A percentile compares a stretch with the other conserved stretches of the same genome.
phyloP scores from a whole-genome alignment of 306 rosid species.

The Chamaecrista fasciculata region DNA sequence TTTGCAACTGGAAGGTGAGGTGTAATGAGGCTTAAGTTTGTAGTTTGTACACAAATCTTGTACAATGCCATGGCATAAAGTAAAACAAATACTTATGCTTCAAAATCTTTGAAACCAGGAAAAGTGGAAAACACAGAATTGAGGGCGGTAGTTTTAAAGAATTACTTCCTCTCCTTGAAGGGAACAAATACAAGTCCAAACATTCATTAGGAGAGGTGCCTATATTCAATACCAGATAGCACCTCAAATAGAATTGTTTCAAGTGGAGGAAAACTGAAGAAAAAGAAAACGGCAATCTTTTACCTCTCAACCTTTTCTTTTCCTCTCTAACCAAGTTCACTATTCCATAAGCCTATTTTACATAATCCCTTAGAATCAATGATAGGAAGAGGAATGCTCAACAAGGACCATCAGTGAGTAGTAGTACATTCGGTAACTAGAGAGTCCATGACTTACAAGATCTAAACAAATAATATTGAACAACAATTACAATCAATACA shows the following conservation, averaged over 20 bases:
- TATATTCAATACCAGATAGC: too few species aligned
- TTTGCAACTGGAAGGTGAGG: not conserved
- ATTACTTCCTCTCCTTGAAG: not conserved
- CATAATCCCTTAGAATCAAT: constrained; percentile 37
- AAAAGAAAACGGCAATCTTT: too few species aligned
- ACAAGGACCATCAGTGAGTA: constrained; percentile 12
- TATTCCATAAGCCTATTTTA: constrained; percentile 22
- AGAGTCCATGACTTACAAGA: constrained; percentile 34
- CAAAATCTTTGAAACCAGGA: not conserved
- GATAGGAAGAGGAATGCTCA: constrained; percentile 30
- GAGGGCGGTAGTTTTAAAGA: not conserved
- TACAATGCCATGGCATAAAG: not conserved
- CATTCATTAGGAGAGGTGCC: too few species aligned
- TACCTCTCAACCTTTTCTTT: not conserved
- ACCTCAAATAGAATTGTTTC: too few species aligned
- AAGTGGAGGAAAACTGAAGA: too few species aligned
- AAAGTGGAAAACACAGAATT: not conserved
- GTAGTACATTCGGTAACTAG: constrained; percentile 28
- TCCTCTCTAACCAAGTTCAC: not conserved
- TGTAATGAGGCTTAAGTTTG: not conserved
- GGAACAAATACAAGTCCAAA: not conserved
- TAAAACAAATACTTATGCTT: not conserved
- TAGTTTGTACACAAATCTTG: not conserved
- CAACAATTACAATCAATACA: constrained; percentile 32
- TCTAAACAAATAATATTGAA: constrained; percentile 35